A percentile compares a stretch with the other conserved stretches of the same genome.
phyloP scores from a whole-genome alignment of 352 stramenopile genomes.

The Elongisporangium senticosum region DNA sequence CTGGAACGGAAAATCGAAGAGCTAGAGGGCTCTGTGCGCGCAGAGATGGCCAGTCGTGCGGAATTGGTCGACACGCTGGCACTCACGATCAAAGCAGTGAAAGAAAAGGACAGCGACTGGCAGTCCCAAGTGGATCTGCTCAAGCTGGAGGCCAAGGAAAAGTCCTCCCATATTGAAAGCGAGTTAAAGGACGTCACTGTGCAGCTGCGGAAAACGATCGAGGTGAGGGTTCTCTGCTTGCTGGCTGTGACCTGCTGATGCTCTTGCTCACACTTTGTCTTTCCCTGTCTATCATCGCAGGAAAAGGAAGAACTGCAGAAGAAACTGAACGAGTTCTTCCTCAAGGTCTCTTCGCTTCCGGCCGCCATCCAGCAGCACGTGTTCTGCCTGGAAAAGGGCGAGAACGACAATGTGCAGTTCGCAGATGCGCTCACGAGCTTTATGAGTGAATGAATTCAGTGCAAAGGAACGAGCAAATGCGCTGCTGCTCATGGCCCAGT shows the following conservation, averaged over 20 bases:
- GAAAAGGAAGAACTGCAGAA: conserved; percentile 80
- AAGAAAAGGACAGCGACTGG: conserved; percentile 48
- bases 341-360: conserved; percentile 66
- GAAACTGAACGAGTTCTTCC: conserved; percentile 71
- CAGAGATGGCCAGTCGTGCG: conserved; percentile 61
- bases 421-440: conserved; percentile 66
- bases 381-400: conserved; percentile 34
- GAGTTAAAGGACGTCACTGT: conserved; percentile 46
- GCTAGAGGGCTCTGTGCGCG: conserved; percentile 39
- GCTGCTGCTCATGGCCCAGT: background rate
- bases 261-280: conserved; percentile 1
- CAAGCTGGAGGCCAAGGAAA: conserved; percentile 52
- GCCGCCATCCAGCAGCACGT: conserved; percentile 65
- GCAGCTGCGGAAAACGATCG: conserved; percentile 56
- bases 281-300: conserved; percentile 16
- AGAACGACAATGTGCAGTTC: conserved; percentile 45
- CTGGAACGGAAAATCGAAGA: conserved; percentile 46
- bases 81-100: conserved; percentile 42
- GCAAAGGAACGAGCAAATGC: background rate
- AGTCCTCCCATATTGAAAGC: conserved; percentile 56
- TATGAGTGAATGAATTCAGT: conserved; percentile 45
- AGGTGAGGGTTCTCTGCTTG: conserved; percentile 27
- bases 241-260: background rate
- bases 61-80: conserved; percentile 74
- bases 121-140: conserved; percentile 36